Evolutionary conservation across 2,329 filamentous ascomycete species (phyloP).

Genomic region (Bimuria novae-zelandiae): DNA sequence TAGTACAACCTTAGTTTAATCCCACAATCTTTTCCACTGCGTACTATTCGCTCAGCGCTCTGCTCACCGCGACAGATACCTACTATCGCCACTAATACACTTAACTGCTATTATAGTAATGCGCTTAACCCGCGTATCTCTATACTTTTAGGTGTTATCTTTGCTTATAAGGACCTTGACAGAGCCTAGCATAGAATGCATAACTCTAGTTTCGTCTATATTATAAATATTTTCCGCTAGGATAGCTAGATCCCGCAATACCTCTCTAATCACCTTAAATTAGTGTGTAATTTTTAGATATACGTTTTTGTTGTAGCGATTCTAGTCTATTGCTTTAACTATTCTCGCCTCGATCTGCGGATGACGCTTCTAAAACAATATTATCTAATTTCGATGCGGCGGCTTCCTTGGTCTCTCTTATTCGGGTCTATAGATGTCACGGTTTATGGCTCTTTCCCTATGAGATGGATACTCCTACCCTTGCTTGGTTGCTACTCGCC

Average conservation of each 20-base stretch:
- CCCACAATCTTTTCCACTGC: too few species aligned
- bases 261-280: slow-evolving; percentile 7
- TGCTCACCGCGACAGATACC: too few species aligned
- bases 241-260: slow-evolving; percentile 12
- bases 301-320: slow-evolving; percentile 19
- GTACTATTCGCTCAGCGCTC: too few species aligned
- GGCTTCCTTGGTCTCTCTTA: slow-evolving; percentile 9
- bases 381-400: slow-evolving; percentile 13
- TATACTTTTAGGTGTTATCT: slow-evolving; percentile 17
- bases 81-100: slow-evolving; percentile 18
- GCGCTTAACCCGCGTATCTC: slow-evolving; percentile 19
- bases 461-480: too few species aligned
- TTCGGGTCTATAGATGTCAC: too few species aligned
- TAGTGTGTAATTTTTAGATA: slow-evolving; percentile 16
- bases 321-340: slow-evolving; percentile 18
- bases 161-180: slow-evolving; percentile 26
- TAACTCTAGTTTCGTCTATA: slow-evolving; percentile 6
- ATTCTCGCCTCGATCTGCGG: slow-evolving; percentile 14
- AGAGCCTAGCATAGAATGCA: slow-evolving; percentile 11
- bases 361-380: slow-evolving; percentile 15
- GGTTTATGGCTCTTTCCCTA: too few species aligned
- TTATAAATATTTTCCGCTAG: slow-evolving; percentile 23
- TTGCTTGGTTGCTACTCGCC: too few species aligned
- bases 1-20: too few species aligned
- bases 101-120: slow-evolving; percentile 19